These are phyloP conservation scores for Pelagophyceae sp. DNA, from an alignment of 352 stramenopile genomes.

Conservation along the genomic window DNA sequence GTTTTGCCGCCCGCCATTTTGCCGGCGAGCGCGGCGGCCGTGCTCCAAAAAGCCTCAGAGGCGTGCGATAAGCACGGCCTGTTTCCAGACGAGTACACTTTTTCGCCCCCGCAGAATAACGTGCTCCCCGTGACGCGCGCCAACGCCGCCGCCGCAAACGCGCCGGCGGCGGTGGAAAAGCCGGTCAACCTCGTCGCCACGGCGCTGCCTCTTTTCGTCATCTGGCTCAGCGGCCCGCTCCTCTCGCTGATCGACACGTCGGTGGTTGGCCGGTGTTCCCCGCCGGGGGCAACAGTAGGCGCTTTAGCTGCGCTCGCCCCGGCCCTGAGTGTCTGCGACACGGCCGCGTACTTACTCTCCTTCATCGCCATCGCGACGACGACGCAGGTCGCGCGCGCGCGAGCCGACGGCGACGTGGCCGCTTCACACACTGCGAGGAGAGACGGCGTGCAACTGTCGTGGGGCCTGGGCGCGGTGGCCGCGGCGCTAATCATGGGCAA, in stretches of 20 bases:
- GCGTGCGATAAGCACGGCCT: too few relatives aligned
- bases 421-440: constrained; percentile 28
- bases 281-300: not conserved
- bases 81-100: too few relatives aligned
- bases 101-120: too few relatives aligned
- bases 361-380: constrained; percentile 40
- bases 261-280: constrained; percentile 28
- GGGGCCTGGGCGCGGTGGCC: not conserved
- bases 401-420: constrained; percentile 30
- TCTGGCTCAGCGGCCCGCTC: constrained; percentile 38
- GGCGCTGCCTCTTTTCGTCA: constrained; percentile 34
- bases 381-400: constrained; percentile 32
- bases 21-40: too few relatives aligned
- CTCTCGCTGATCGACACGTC: constrained; percentile 39
- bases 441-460: not conserved
- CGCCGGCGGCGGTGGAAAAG: too few relatives aligned
- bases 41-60: too few relatives aligned
- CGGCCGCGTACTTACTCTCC: constrained; percentile 32
- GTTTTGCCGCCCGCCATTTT: too few relatives aligned
- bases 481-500: not conserved
- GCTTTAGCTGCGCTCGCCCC: constrained; percentile 37
- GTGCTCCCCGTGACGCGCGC: too few relatives aligned
- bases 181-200: too few relatives aligned
- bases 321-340: constrained; percentile 34
- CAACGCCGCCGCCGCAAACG: too few relatives aligned